Base-by-base conservation (phyloP, 1,284 basidiomycete genomes). In the Hemileia vastatrix region DNA sequence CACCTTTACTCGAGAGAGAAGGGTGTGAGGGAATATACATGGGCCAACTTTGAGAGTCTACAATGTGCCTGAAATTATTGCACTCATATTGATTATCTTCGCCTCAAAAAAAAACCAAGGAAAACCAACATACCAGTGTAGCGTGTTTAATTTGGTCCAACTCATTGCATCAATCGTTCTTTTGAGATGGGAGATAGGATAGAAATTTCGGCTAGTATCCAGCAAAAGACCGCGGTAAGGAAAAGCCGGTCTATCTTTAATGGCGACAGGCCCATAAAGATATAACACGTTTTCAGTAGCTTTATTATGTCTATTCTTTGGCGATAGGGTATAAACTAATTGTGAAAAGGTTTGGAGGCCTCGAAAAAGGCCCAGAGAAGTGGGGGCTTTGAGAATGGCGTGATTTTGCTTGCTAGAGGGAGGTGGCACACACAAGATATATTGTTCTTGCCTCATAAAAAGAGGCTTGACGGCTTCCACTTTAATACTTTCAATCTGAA, bases 341-440 rank as follows among this genome's bases (percentile, higher is more conserved):
- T 92, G 88, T 43, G 80, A 78, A 73, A 94, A 90, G 0, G 89
- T 91, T 27, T 87, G 85, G 66, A 94, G 76, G 1, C 89, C 92
- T 57, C 91, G 80, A 62, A 85, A 83, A 11, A 91, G 77, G 0
- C 90, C 90, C 19, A 94, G 77, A 0, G 87, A 83, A 40, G 86
- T 84, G 64, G 83, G 83, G 2, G 90, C 86, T 0, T 74, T 79
- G 52, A 94, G 77, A 0, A 77, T 80, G 4, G 87, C 88, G 2
- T 72, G 63, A n/a, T 43, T 19, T 3, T 54, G 11, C 1, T 6
- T 15, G 24, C n/a, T 23, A n/a, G n/a, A n/a, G n/a, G n/a, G n/a
- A n/a, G n/a, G n/a, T n/a, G n/a, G n/a, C n/a, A n/a, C n/a, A n/a
- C n/a, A n/a, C n/a, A n/a, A n/a, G n/a, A n/a, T n/a, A n/a, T n/a